Evolutionary conservation across 202 grass and related monocot genomes (phyloP).

Genomic region (Dendrocalamus latiflorus): DNA sequence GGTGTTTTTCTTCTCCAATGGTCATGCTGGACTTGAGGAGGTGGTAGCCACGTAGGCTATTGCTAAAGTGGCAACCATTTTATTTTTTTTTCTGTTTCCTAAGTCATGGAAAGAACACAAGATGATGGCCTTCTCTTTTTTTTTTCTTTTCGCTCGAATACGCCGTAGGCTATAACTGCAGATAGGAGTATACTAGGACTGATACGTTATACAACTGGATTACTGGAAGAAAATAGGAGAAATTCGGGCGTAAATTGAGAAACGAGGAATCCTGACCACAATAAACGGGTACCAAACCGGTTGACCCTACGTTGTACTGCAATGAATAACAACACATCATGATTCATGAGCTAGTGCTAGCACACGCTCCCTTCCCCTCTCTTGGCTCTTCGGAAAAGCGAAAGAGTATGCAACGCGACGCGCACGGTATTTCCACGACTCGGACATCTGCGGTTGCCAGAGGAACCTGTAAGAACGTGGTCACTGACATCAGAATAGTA

Average conservation of each 20-base stretch:
- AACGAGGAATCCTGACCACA: not conserved
- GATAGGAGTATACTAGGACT: not conserved
- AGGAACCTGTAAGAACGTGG: not conserved
- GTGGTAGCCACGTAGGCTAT: constrained; percentile 1
- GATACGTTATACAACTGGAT: not conserved
- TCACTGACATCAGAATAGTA: not conserved
- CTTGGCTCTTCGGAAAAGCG: not conserved
- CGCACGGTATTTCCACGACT: not conserved
- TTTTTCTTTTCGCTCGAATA: not conserved
- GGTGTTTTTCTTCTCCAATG: constrained; percentile 1
- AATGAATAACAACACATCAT: not conserved
- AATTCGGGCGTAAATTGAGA: not conserved
- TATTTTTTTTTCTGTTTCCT: not conserved
- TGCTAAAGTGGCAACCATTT: constrained; percentile 21
- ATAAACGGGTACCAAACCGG: not conserved
- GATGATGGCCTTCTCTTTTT: not conserved
- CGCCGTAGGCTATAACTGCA: not conserved
- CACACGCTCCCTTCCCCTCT: not conserved
- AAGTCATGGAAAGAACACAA: not conserved
- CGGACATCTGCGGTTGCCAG: not conserved
- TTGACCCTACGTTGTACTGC: not conserved
- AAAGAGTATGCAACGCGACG: not conserved
- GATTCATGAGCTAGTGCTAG: not conserved
- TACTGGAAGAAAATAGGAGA: not conserved
- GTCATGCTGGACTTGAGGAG: not conserved